These are phyloP conservation scores for Entonaema liquescens DNA, from an alignment of 495 filamentous ascomycete species.

Conservation along the genomic window DNA sequence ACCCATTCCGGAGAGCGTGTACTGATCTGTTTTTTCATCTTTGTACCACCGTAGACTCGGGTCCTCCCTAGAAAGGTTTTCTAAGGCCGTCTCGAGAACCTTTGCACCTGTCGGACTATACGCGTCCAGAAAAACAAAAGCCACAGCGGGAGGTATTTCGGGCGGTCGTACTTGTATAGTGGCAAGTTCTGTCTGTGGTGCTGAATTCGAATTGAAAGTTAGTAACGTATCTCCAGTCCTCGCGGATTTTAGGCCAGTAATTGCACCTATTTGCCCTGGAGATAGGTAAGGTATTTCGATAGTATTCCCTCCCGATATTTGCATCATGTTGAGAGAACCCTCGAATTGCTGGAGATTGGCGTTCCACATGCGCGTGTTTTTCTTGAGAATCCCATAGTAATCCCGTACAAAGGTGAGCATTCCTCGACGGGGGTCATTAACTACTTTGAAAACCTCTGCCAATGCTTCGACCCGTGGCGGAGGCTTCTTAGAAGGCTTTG, in stretches of 20 bases:
- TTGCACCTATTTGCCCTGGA: constrained; percentile 94
- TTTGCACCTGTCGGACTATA: constrained; percentile 81
- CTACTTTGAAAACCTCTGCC: constrained; percentile 95
- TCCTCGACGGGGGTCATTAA: constrained; percentile 84
- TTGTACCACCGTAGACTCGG: constrained; percentile 86
- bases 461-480: constrained; percentile 70
- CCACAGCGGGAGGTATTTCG: constrained; percentile 90
- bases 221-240: constrained; percentile 94
- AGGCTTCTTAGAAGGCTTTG: constrained; percentile 58
- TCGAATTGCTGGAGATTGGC: constrained; percentile 86
- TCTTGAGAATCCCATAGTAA: constrained; percentile 82
- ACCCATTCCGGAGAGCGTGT: constrained; percentile 94
- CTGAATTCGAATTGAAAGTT: constrained; percentile 65
- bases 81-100: constrained; percentile 75
- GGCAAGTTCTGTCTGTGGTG: constrained; percentile 69
- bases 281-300: constrained; percentile 82
- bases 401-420: constrained; percentile 92
- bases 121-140: constrained; percentile 93
- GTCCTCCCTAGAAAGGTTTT: constrained; percentile 86
- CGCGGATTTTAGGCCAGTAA: constrained; percentile 86
- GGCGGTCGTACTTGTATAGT: constrained; percentile 87
- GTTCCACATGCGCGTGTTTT: constrained; percentile 82
- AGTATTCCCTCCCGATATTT: constrained; percentile 91
- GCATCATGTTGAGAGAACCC: constrained; percentile 79
- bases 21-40: constrained; percentile 93